A percentile compares a stretch with the other conserved stretches of the same genome.
These are phyloP conservation scores for Microglena sp. DNA, from an alignment of 139 green algal genomes.

Conservation along the genomic window DNA sequence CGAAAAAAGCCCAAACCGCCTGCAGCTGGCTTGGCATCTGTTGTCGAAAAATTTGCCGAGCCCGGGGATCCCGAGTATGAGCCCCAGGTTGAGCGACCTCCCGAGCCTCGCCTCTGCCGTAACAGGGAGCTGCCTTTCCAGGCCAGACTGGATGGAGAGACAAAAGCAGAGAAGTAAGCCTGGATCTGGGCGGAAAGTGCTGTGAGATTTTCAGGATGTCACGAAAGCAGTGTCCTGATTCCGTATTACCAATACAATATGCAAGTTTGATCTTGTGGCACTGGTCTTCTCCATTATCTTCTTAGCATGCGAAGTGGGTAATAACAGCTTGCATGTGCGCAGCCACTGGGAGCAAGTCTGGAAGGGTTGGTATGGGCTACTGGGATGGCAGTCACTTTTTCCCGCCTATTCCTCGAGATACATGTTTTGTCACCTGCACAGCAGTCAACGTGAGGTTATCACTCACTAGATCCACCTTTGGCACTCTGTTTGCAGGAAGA, in stretches of 20 bases:
- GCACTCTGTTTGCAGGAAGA: conserved; percentile 28
- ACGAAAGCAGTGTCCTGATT: no score
- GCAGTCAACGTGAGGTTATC: background rate
- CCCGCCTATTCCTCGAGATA: no score
- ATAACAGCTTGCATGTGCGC: no score
- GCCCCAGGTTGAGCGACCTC: conserved; percentile 30
- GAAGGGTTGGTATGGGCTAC: no score
- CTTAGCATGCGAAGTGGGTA: no score
- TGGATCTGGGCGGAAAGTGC: no score
- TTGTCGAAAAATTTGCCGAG: conserved; percentile 55
- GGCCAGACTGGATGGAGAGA: conserved; percentile 58
- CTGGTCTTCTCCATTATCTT: no score
- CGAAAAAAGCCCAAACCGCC: conserved; percentile 36
- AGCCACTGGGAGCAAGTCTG: no score
- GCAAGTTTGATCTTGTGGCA: no score
- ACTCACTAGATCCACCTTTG: background rate
- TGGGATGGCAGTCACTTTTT: no score
- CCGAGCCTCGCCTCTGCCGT: conserved; percentile 32
- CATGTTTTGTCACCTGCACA: background rate
- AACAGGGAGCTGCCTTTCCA: conserved; percentile 69
- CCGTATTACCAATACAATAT: no score
- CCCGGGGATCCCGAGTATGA: conserved; percentile 67
- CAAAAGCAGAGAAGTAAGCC: conserved; percentile 57
- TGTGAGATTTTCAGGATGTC: no score
- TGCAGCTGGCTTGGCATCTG: conserved; percentile 49